Evolutionary conservation across 2,329 filamentous ascomycete species (phyloP).

Genomic region (Pestalotiopsis sp.): DNA sequence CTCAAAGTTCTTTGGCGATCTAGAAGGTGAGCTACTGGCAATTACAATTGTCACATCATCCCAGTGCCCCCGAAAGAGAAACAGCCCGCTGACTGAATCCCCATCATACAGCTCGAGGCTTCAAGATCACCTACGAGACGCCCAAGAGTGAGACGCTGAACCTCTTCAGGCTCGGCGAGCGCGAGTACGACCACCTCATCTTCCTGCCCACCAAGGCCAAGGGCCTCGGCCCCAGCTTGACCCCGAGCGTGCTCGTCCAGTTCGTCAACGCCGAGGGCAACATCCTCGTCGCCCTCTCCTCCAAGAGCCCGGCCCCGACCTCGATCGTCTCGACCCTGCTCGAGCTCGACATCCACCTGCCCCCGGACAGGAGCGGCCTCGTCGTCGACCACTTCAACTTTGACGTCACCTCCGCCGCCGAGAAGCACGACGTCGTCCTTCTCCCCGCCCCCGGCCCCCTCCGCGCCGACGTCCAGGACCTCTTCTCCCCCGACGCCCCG

Average conservation of each 20-base stretch:
- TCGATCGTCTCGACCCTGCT: constrained; percentile 76
- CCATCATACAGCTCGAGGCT: constrained; percentile 69
- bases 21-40: constrained; percentile 58
- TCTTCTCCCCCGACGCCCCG: constrained; percentile 66
- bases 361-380: constrained; percentile 78
- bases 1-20: constrained; percentile 74
- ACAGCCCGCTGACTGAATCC: background rate
- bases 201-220: constrained; percentile 89
- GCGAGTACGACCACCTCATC: constrained; percentile 86
- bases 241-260: constrained; percentile 81
- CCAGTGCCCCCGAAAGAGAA: background rate
- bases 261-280: constrained; percentile 93
- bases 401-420: constrained; percentile 72
- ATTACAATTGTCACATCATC: background rate
- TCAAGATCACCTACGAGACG: constrained; percentile 76
- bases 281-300: constrained; percentile 81
- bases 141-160: constrained; percentile 76
- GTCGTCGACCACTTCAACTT: constrained; percentile 97
- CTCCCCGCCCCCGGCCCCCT: constrained; percentile 66
- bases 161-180: constrained; percentile 84
- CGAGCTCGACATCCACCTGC: constrained; percentile 88
- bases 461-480: constrained; percentile 71
- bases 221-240: constrained; percentile 86
- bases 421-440: constrained; percentile 86
- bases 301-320: constrained; percentile 66